phyloP scores from a whole-genome alignment of 257 asterid species.

The Linaria vulgaris region DNA sequence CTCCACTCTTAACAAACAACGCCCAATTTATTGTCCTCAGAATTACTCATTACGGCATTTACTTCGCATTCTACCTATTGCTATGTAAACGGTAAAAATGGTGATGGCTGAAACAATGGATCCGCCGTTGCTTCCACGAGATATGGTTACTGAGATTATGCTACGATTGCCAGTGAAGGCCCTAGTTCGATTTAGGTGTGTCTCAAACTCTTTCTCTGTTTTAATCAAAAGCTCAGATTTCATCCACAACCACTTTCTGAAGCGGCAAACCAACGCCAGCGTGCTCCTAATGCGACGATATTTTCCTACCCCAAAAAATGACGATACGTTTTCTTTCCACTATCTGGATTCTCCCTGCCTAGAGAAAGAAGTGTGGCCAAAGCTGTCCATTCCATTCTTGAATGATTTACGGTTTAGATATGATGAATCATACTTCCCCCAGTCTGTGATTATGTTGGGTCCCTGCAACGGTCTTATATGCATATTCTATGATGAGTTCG shows the following conservation, averaged over 20 bases:
- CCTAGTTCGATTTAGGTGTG: background rate
- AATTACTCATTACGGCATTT: too few species aligned
- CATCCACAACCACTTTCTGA: background rate
- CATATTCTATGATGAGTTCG: background rate
- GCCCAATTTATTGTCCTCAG: too few species aligned
- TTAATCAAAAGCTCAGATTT: background rate
- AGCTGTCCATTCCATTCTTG: too few species aligned
- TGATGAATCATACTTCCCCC: background rate
- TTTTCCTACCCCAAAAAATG: too few species aligned
- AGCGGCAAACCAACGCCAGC: background rate
- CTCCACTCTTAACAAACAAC: too few species aligned
- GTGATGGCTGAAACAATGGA: too few species aligned
- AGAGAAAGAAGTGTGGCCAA: background rate
- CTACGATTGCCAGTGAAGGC: background rate
- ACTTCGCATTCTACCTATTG: too few species aligned
- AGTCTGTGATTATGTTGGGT: background rate
- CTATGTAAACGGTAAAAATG: too few species aligned
- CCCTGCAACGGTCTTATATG: conserved; percentile 11
- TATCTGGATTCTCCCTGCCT: background rate
- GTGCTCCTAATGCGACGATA: background rate
- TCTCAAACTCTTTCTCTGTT: background rate
- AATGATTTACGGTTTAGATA: too few species aligned
- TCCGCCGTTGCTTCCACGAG: too few species aligned
- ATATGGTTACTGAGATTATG: conserved; percentile 3
- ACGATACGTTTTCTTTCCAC: background rate